These are phyloP conservation scores for Rostrohypoxylon terebratum DNA, from an alignment of 495 filamentous ascomycete species.

Conservation along the genomic window DNA sequence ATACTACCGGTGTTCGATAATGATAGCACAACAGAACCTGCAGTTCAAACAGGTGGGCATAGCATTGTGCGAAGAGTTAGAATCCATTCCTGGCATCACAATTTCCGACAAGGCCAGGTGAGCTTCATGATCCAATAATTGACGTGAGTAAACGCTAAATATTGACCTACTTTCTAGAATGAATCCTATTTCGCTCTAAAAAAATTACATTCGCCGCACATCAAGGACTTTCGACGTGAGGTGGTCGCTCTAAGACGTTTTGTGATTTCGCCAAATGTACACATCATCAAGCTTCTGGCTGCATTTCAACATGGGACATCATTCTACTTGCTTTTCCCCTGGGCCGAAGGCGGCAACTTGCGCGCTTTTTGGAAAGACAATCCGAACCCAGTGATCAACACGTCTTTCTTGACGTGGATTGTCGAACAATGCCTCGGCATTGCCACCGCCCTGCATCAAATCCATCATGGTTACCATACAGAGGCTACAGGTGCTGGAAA, in stretches of 20 bases:
- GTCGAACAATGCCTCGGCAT: slow-evolving; percentile 37
- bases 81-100: slow-evolving; percentile 31
- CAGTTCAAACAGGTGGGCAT: slow-evolving; percentile 10
- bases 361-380: slow-evolving; percentile 36
- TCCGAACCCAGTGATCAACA: slow-evolving; percentile 16
- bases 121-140: neutral
- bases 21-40: neutral
- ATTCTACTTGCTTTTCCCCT: slow-evolving; percentile 45
- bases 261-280: slow-evolving; percentile 5
- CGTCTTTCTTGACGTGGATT: slow-evolving; percentile 16
- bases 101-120: slow-evolving; percentile 18
- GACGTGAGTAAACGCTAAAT: neutral
- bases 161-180: slow-evolving; percentile 9
- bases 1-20: slow-evolving; percentile 19
- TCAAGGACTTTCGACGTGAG: slow-evolving; percentile 32
- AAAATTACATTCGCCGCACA: slow-evolving; percentile 4
- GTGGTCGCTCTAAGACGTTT: slow-evolving; percentile 21
- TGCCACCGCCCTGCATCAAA: slow-evolving; percentile 26
- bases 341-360: slow-evolving; percentile 41
- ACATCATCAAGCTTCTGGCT: slow-evolving; percentile 26
- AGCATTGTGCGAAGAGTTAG: slow-evolving; percentile 26
- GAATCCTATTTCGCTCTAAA: slow-evolving; percentile 28
- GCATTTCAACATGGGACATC: slow-evolving; percentile 33
- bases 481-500: neutral
- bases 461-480: slow-evolving; percentile 19